These are phyloP conservation scores for Sporothrix dimorphospora DNA, from an alignment of 2,329 filamentous ascomycete species.

Conservation along the genomic window DNA sequence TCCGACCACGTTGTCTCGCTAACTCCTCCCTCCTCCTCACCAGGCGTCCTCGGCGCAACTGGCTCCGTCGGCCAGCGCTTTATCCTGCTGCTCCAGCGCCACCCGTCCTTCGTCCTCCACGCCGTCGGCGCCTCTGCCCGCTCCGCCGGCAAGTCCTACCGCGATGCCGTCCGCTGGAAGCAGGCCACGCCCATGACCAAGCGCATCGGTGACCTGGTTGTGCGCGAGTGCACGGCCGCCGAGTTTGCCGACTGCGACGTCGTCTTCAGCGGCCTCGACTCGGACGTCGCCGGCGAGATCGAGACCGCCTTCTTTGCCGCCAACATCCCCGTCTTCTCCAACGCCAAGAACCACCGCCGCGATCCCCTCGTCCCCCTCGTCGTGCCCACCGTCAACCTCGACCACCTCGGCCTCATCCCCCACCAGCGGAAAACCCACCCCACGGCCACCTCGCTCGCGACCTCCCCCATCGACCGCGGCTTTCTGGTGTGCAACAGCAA, in stretches of 20 bases:
- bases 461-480: constrained; percentile 65
- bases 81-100: constrained; percentile 85
- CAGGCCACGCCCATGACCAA: constrained; percentile 81
- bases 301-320: constrained; percentile 90
- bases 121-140: constrained; percentile 87
- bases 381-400: constrained; percentile 91
- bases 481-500: constrained; percentile 98
- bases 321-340: constrained; percentile 91
- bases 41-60: constrained; percentile 81
- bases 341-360: constrained; percentile 95
- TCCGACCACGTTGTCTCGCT: not conserved
- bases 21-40: not conserved
- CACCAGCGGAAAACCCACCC: constrained; percentile 76
- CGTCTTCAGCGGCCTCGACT: constrained; percentile 90
- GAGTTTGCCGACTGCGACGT: constrained; percentile 90
- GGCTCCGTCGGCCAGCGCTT: constrained; percentile 96
- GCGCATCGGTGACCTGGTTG: constrained; percentile 73
- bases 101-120: constrained; percentile 84
- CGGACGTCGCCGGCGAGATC: constrained; percentile 88
- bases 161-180: constrained; percentile 94
- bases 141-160: constrained; percentile 91
- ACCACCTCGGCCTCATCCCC: constrained; percentile 85
- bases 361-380: constrained; percentile 90
- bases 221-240: constrained; percentile 80
- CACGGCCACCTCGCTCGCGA: constrained; percentile 24